Percentiles rank a stretch among this genome's conserved stretches.
phyloP scores from a whole-genome alignment of 2,329 filamentous ascomycete species.

The Diaporthe australafricana region DNA sequence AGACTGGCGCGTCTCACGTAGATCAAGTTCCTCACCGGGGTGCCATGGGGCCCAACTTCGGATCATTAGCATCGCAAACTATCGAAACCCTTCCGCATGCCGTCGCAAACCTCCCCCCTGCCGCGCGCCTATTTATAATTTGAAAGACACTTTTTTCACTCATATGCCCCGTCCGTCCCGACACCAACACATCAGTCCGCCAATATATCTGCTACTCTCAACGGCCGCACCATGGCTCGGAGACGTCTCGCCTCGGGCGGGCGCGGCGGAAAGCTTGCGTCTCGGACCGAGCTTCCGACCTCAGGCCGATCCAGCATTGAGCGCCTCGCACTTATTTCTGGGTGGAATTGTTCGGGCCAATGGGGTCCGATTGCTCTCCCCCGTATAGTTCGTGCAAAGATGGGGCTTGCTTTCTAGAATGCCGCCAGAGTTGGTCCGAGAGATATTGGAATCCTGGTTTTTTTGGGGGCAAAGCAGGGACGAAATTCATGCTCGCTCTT shows the following conservation, averaged over 20 bases:
- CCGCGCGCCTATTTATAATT: slow-evolving; percentile 16
- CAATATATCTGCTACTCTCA: slow-evolving; percentile 29
- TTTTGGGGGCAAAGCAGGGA: slow-evolving; percentile 12
- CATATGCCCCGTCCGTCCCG: too few species aligned
- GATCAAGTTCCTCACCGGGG: not conserved
- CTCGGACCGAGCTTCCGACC: slow-evolving; percentile 19
- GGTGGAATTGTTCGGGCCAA: not conserved
- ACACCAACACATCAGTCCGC: not conserved
- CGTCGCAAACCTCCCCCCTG: not conserved
- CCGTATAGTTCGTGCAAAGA: slow-evolving; percentile 18
- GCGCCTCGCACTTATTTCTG: not conserved
- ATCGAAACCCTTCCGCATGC: slow-evolving; percentile 12
- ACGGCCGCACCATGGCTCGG: slow-evolving; percentile 13
- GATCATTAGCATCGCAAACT: slow-evolving; percentile 8
- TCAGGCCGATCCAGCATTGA: not conserved
- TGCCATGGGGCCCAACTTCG: not conserved
- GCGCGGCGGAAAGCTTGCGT: slow-evolving; percentile 15
- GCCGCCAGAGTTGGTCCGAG: slow-evolving; percentile 3
- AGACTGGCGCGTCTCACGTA: slow-evolving; percentile 18
- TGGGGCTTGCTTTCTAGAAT: not conserved
- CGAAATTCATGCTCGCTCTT: slow-evolving; percentile 12
- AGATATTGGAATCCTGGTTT: not conserved
- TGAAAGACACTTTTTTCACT: too few species aligned
- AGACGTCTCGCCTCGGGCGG: not conserved
- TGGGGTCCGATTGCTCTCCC: not conserved